These are phyloP conservation scores for Teratosphaeriaceae sp. DNA, from an alignment of 2,329 filamentous ascomycete genomes.

Conservation along the genomic window DNA sequence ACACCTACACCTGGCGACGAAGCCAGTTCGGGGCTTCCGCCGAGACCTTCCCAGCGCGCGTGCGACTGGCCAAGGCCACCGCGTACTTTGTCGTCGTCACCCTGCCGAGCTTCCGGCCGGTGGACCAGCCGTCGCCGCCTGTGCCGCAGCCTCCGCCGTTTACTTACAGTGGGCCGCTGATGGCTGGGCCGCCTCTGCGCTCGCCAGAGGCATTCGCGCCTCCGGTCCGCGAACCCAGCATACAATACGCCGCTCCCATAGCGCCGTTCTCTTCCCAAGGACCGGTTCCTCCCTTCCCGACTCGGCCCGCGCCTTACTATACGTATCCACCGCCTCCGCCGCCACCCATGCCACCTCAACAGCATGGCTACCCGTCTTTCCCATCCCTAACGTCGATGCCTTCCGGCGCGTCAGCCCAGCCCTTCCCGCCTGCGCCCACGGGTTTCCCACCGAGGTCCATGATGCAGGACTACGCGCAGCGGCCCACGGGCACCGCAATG, in stretches of 20 bases:
- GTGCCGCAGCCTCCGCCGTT: not conserved
- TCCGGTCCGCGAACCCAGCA: not conserved
- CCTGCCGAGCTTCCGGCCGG: slow-evolving; percentile 26
- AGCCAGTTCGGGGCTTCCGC: slow-evolving; percentile 28
- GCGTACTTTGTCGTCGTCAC: slow-evolving; percentile 42
- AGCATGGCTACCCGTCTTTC: slow-evolving; percentile 6
- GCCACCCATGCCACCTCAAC: slow-evolving; percentile 9
- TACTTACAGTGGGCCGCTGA: not conserved
- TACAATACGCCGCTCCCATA: not conserved
- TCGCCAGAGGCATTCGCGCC: not conserved
- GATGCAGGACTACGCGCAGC: no score
- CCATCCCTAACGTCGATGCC: slow-evolving; percentile 16
- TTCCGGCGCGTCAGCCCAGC: slow-evolving; percentile 19
- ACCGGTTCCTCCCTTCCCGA: not conserved
- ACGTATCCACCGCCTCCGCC: slow-evolving; percentile 7
- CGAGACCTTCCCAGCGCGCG: slow-evolving; percentile 29
- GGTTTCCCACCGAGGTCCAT: no score
- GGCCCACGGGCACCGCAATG: slow-evolving; percentile 7
- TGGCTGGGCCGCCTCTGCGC: not conserved
- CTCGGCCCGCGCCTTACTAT: not conserved
- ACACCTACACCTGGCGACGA: slow-evolving; percentile 36
- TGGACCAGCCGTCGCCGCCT: slow-evolving; percentile 10
- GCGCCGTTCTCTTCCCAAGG: not conserved
- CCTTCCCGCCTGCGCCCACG: slow-evolving; percentile 12
- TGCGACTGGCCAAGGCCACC: slow-evolving; percentile 37